Base-by-base conservation (phyloP, 176 grass and related monocot genomes). In the Alopecurus myosuroides region DNA sequence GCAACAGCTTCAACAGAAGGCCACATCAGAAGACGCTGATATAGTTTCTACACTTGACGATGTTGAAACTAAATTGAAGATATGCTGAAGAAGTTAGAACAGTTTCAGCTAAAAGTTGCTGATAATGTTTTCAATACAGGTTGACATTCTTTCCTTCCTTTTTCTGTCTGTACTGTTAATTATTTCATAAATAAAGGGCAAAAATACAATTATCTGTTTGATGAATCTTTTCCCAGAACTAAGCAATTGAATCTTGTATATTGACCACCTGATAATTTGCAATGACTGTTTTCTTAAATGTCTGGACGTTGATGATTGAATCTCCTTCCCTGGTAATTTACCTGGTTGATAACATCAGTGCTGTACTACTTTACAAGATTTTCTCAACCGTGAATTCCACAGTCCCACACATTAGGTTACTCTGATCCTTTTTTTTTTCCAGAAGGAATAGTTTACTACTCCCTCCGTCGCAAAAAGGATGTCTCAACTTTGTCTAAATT, bases 121-220 rank as follows among this genome's bases (percentile, higher is more conserved):
- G 94, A 99, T 73, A 94, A 94, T 92, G 84, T 99, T 65, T 99
- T 99, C 74, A 99, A 92, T 84, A 99, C 86, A 96, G 94, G 97
- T 99, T 73, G 20, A 64, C 82, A 44, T 82, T 86, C 17, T 84
- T 70, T 85, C 72, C 48, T 48, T 49, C 52, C 7, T 1, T 83
- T 86, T 85, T 73, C 40, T 64, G 14, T 36, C 53, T 77, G 74
- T 90, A 71, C 28, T 53, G 3, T 5, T 55, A 20, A 79, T 4
- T 67, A 57, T 28, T 51, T 52, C 22, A 44, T 77, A 85, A 72
- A 78, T 79, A 73, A 17, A 58, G 26, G 46, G 37, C n/a, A 84
- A 46, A 56, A 22, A 74, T 40, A 31, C 25, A 10, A 57, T 77
- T 61, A 61, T 5, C 9, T 25, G 65, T 77, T 77, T 62, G 25